Evolutionary conservation across 148 eudicot species (phyloP).

Genomic region (Nyssa sinensis): DNA sequence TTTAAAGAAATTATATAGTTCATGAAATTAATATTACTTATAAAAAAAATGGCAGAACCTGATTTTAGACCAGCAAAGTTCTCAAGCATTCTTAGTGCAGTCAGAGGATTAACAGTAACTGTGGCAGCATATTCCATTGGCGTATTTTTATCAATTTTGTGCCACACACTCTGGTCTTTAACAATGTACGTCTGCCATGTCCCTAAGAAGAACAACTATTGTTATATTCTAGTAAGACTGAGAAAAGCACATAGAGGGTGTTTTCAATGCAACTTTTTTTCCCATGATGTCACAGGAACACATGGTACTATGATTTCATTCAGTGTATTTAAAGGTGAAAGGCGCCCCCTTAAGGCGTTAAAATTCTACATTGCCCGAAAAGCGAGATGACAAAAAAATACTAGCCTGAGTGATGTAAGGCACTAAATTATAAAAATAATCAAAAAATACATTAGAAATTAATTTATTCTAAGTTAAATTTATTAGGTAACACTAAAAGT

Average conservation of each 20-base stretch:
- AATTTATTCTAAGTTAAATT: too few species aligned
- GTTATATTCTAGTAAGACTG: conserved; percentile 4
- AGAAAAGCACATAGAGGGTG: not conserved
- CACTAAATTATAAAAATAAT: too few species aligned
- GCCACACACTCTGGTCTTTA: conserved; percentile 78
- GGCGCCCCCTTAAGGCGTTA: too few species aligned
- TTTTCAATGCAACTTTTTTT: not conserved
- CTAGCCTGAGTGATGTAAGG: too few species aligned
- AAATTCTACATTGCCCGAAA: too few species aligned
- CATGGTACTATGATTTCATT: not conserved
- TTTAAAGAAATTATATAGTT: too few species aligned
- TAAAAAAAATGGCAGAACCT: conserved; percentile 46
- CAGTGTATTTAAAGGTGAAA: too few species aligned
- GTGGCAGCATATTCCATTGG: conserved; percentile 90
- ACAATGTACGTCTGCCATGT: conserved; percentile 89
- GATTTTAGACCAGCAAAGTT: conserved; percentile 67
- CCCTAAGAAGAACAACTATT: conserved; percentile 39
- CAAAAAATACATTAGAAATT: too few species aligned
- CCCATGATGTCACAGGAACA: not conserved
- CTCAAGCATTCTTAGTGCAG: conserved; percentile 80
- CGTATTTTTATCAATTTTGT: conserved; percentile 63
- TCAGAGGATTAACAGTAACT: conserved; percentile 81
- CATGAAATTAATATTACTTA: too few species aligned
- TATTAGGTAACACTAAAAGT: too few species aligned
- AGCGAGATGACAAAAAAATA: too few species aligned